Evolutionary conservation across 2,329 filamentous ascomycete species (phyloP), one percentile per base, ranked within the genome.

Genomic region (Chrysoporthe austroafricana): DNA sequence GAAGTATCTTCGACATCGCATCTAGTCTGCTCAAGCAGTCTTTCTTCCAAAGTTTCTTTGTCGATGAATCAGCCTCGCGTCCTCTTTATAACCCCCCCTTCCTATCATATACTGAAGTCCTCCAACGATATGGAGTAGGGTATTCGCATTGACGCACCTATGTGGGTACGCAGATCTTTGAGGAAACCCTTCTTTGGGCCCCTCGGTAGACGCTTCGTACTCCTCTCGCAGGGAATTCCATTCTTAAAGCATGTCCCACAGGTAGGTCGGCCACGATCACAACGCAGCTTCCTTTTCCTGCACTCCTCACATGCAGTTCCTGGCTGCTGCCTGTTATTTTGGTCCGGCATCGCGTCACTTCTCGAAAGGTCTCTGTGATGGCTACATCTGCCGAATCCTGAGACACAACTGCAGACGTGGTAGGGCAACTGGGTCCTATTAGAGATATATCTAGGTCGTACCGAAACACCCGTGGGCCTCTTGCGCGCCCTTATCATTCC

Each of bases 101-200:
- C 13, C 3, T 16, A 16, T 16, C 21, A 52, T 32, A 26, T 32
- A 52, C 21, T 16, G 16, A 54, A 16, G 4, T 14, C 14, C 21
- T 6, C 13, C 0, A 32, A 34, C 50, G 32, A 9, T 4, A 16
- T 34, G 4, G 4, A 32, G 13, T 16, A 11, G 21, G 8, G 26
- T 13, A 9, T n/a, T 62, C 18, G 13, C 9, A n/a, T 54, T 6
- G 13, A 66, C 71, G 62, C 70, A 73, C 72, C 71, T 26, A 73
- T 73, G 42, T 71, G 70, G 66, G 72, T 71, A 64, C 73, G 72
- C 26, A 73, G 62, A 26, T 71, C 72, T 61, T 73, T 73, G 34
- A 73, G 66, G 66, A 72, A 73, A 1, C 72, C 72, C 64, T 70
- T 54, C 13, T 54, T 54, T 1, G 50, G 50, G 11, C 50, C 50